These are phyloP conservation scores for Pichia paraexigua DNA, from an alignment of 805 yeast species.

Conservation along the genomic window DNA sequence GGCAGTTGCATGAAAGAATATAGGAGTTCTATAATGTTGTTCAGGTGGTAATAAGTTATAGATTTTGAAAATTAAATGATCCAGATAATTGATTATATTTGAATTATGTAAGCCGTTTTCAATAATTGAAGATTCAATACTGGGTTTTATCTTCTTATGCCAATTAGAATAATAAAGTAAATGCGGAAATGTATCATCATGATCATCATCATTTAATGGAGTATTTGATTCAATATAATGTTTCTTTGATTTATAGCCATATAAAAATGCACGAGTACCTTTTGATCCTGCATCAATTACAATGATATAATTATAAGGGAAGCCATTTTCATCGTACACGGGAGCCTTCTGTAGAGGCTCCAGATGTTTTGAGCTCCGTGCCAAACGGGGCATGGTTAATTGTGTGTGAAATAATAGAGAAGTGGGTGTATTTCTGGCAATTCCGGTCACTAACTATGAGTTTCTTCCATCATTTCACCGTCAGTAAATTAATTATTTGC, in stretches of 20 bases:
- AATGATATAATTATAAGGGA: constrained; percentile 53
- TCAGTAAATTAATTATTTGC: too few relatives aligned
- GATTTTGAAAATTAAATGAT: constrained; percentile 40
- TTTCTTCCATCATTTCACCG: too few relatives aligned
- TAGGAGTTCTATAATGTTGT: constrained; percentile 56
- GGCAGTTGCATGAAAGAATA: constrained; percentile 63
- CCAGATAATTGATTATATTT: constrained; percentile 46
- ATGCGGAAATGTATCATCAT: constrained; percentile 8
- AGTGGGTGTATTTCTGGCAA: too few relatives aligned
- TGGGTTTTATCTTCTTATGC: constrained; percentile 48
- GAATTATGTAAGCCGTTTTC: constrained; percentile 40
- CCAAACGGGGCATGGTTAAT: neutral
- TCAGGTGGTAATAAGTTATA: constrained; percentile 47
- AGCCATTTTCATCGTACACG: constrained; percentile 29
- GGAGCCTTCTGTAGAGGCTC: neutral
- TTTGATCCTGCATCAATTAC: constrained; percentile 61
- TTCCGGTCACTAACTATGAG: too few relatives aligned
- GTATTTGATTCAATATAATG: constrained; percentile 4
- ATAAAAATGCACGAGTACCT: constrained; percentile 55
- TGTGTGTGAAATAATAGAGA: too few relatives aligned
- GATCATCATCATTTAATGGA: neutral
- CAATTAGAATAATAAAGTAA: constrained; percentile 33
- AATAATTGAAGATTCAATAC: constrained; percentile 54
- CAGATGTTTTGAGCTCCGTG: neutral
- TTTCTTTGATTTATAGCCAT: constrained; percentile 43